Conservation (phyloP, 106 monocot species). For the Dendrobium chrysotoxum region DNA sequence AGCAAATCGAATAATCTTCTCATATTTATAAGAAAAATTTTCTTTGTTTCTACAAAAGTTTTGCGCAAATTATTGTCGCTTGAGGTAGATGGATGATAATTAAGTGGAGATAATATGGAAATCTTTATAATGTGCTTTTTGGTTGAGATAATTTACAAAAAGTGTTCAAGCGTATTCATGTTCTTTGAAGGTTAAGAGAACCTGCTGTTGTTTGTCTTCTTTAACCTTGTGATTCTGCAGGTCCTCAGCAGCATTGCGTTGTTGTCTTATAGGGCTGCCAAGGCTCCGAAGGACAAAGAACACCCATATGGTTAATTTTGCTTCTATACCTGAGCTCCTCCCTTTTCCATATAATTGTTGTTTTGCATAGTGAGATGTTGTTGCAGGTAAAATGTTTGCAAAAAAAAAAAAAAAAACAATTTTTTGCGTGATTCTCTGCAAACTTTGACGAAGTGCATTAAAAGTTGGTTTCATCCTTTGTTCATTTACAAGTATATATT, state of each 20-base stretch:
- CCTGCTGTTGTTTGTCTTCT: background rate
- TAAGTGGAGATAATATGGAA: background rate
- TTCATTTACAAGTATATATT: background rate
- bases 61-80: background rate
- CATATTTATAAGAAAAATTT: background rate
- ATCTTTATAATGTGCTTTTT: background rate
- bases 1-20: too few relatives aligned
- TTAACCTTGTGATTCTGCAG: slow-evolving; percentile 14
- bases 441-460: background rate
- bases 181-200: background rate
- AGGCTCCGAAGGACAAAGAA: slow-evolving; percentile 54
- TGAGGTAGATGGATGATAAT: background rate
- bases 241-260: slow-evolving; percentile 57
- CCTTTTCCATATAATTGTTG: background rate
- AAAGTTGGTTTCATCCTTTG: background rate
- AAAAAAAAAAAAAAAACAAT: background rate
- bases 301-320: slow-evolving; percentile 57
- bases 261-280: slow-evolving; percentile 48
- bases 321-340: background rate
- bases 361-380: background rate
- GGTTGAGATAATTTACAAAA: background rate
- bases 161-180: background rate
- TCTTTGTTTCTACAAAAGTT: background rate
- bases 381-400: background rate
- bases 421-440: background rate